Base-by-base conservation (phyloP, 495 filamentous ascomycete genomes). In the Neurospora pannonica region DNA sequence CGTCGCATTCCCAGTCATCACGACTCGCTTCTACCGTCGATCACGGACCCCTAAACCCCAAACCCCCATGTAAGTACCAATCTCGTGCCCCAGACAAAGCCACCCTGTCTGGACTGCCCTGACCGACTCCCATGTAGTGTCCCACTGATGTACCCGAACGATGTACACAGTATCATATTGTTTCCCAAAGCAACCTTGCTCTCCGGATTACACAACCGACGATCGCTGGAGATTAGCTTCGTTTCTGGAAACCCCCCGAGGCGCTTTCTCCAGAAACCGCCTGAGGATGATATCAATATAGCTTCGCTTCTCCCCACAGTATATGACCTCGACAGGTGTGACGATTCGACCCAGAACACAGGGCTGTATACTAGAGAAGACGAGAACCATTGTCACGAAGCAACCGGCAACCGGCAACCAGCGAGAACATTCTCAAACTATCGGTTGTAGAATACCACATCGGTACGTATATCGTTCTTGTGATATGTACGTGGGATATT, bases 161-260 rank as follows among this genome's bases (percentile, higher is more conserved):
- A 67, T 34, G 54, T 67, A 67, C 54, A 67, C 54, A 67, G 54
- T 67, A 42, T 54, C 42, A 19, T 36, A 38, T 24, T 39, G 46
- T 38, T 60, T 62, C 34, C 46, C 19, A 38, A 40, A 75, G 38
- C 46, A 69, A 40, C 36, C 70, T 19, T 70, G 60, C 60, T 28
- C 70, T 71, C 67, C 28, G 71, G 71, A 38, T 31, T 69, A 72
- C 39, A 46, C 31, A 73, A 34, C 62, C n/a, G 71, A 43, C 75
- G 76, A 79, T 77, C 77, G 76, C 48, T 77, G 72, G 76, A 77
- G 75, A 76, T 81, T 81, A 78, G 78, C 78, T 79, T 79, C 80
- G 81, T 83, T 83, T 82, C 81, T 77, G 76, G 75, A 74, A 74
- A 74, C 67, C 72, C 73, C 76, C 79, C 74, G 73, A 74, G 15